Evolutionary conservation across 2,329 filamentous ascomycete genomes (phyloP), one percentile per base, ranked within the genome.

Genomic region (Emmonsia crescens): DNA sequence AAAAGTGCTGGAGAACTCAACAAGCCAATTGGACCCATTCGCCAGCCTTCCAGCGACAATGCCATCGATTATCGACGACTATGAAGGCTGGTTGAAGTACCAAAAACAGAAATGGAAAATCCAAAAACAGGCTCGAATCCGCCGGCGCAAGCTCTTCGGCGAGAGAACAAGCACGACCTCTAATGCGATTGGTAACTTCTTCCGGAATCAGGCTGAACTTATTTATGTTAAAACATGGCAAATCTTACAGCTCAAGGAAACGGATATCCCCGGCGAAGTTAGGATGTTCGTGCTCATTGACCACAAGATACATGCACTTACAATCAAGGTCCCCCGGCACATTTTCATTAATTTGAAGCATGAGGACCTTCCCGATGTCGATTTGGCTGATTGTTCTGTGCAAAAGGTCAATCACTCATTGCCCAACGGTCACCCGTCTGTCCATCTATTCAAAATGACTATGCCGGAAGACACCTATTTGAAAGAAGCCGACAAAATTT

Each of bases 21-120:
- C 77, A 66, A 85, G 87, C 54, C 84, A 83, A 2, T 76, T 82
- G 0, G 89, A 97, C 70, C 91, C 91, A 0, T 95, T 91, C 74
- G 87, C 91, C 33, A 84, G 84, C 29, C 80, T 99, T 16, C 94
- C 94, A 0, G 84, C 88, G 64, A 82, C 84, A 49, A 95, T 96
- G 88, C 93, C 94, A 1, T 84, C 83, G 29, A 89, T 94, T 24
- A 89, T 86, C 0, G 85, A 94, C 57, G 88, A 99, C 74, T 99
- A 99, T 68, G 79, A 85, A 21, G 90, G 85, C 0, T 99, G 96
- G 79, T 74, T 99, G 60, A 83, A 88, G 70, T 97, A 97, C 70
- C 94, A 99, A 73, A 99, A 99, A 76, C 85, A 92, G 77, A 99
- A 99, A 75, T 99, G 94, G 94, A 96, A 93, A 78, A 88, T 97